Base-by-base conservation (phyloP, 768 basidiomycete species). In the Lyophyllum semitale region DNA sequence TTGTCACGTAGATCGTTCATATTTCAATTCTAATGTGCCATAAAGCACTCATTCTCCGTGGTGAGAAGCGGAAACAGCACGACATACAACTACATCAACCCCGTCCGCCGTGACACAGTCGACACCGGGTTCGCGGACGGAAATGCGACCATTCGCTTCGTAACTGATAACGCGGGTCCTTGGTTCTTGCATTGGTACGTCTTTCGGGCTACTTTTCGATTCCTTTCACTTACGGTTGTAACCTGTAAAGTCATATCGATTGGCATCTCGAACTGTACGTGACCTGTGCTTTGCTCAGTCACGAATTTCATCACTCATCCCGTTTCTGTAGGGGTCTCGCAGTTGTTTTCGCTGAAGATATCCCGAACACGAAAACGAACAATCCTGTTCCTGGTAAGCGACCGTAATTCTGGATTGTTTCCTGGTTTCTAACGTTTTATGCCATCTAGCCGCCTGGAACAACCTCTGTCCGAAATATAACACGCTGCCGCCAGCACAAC, bases 81-180 rank as follows among this genome's bases (percentile, higher is more conserved):
- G 3, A 38, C 41, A 0, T 75, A 75, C 59, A 79, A 55, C 37
- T 49, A 38, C 20, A 1, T 15, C 3, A 45, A 61, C n/a, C 48
- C 50, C 23, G 60, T 58, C 26, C 72, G 78, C 53, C 75, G 86
- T 46, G 87, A 88, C 64, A 83, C 82, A 1, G 77, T 85, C 7
- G 64, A 55, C 48, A 65, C 69, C 18, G 74, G 77, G 15, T 17
- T 38, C 35, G 53, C 61, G 15, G 72, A 69, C 25, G 68, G 57
- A 9, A 59, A 59, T n/a, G 37, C 37, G 3, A 38, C 37, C 15
- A 38, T 38, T 38, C 37, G 37, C 4, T 38, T 38, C n/a, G 53
- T 59, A 9, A 59, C 57, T 8, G 57, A 54, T n/a, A 59, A 54
- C n/a, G 15, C 53, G 13, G 53, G 49, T 2, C 57, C 57, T 8